Evolutionary conservation across 495 filamentous ascomycete genomes (phyloP).

Genomic region (Thermothielavioides terrestris): DNA sequence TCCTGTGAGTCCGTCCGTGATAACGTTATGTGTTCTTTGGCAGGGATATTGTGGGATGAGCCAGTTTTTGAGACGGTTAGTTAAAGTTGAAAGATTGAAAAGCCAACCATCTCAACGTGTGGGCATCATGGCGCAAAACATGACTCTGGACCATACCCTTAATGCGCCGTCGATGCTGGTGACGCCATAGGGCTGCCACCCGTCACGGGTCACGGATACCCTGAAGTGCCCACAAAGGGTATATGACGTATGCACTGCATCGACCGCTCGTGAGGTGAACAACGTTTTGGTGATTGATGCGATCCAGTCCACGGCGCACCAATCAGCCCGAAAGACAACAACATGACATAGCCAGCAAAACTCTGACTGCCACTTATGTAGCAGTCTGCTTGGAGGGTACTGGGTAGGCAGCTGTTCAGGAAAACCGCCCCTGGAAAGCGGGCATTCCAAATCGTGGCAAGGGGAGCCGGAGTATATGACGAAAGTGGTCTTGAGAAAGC

Average conservation of each 20-base stretch:
- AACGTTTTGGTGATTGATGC: constrained; percentile 13
- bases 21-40: not conserved
- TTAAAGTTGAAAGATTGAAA: constrained; percentile 11
- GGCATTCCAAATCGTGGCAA: too few relatives aligned
- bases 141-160: constrained; percentile 4
- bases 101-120: constrained; percentile 1
- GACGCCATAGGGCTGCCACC: constrained; percentile 23
- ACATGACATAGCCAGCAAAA: constrained; percentile 12
- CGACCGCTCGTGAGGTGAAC: too few relatives aligned
- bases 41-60: not conserved
- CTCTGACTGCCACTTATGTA: too few relatives aligned
- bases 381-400: too few relatives aligned
- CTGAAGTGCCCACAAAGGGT: too few relatives aligned
- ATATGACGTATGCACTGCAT: too few relatives aligned
- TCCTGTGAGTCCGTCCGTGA: not conserved
- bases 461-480: constrained; percentile 13
- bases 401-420: too few relatives aligned
- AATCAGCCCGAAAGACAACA: constrained; percentile 4
- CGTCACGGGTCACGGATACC: too few relatives aligned
- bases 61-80: constrained; percentile 11
- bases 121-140: constrained; percentile 21
- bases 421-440: too few relatives aligned
- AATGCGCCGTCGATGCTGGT: constrained; percentile 6
- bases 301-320: not conserved
- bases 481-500: not conserved